These are phyloP conservation scores for Clohesyomyces aquaticus DNA, from an alignment of 495 filamentous ascomycete genomes.

Conservation along the genomic window DNA sequence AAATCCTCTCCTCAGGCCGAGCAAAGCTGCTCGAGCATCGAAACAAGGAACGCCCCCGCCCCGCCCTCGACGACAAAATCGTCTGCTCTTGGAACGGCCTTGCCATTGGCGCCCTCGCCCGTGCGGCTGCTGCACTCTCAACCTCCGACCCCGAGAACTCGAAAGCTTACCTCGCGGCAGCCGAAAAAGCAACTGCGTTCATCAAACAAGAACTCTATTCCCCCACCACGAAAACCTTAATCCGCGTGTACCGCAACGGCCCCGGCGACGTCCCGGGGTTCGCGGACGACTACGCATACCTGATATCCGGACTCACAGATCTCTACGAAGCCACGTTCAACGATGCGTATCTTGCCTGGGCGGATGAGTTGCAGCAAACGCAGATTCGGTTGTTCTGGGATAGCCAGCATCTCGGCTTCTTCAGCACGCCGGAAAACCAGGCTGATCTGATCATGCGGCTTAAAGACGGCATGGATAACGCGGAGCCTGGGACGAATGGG, in stretches of 20 bases:
- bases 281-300: slow-evolving; percentile 93
- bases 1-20: slow-evolving; percentile 69
- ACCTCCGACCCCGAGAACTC: slow-evolving; percentile 62
- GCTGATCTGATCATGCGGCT: slow-evolving; percentile 81
- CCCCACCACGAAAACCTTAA: slow-evolving; percentile 61
- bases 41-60: slow-evolving; percentile 73
- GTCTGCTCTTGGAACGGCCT: slow-evolving; percentile 88
- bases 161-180: slow-evolving; percentile 63
- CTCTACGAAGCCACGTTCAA: slow-evolving; percentile 89
- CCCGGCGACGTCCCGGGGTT: slow-evolving; percentile 74
- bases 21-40: slow-evolving; percentile 74
- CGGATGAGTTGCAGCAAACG: slow-evolving; percentile 75
- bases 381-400: slow-evolving; percentile 53
- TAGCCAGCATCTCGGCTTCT: slow-evolving; percentile 70
- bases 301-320: slow-evolving; percentile 81
- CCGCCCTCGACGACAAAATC: slow-evolving; percentile 90
- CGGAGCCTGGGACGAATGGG: slow-evolving; percentile 86
- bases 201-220: slow-evolving; percentile 80
- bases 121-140: slow-evolving; percentile 69
- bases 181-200: slow-evolving; percentile 72
- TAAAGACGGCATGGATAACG: slow-evolving; percentile 91
- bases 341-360: slow-evolving; percentile 77
- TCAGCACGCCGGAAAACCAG: slow-evolving; percentile 70
- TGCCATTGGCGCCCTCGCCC: slow-evolving; percentile 79
- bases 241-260: slow-evolving; percentile 77